Evolutionary conservation across 352 stramenopile genomes (phyloP), one percentile per base, ranked within the genome.

Genomic region (Salisapilia sapeloensis): DNA sequence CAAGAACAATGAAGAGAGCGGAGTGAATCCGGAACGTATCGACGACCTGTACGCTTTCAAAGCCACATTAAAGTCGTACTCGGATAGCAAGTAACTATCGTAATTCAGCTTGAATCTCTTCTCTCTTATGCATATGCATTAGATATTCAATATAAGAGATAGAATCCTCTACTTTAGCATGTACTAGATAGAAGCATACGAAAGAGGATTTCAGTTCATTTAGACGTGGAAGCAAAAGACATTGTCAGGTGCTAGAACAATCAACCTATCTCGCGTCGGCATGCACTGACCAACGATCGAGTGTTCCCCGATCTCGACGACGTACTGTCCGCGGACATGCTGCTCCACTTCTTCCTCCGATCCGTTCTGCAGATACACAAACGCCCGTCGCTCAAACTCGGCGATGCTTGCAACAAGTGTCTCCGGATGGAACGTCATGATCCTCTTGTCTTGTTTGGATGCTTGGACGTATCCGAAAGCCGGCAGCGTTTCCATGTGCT

Each of bases 391-490:
- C 30, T 85, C 60, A 38, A 84, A 81, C 37, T 90, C 75, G 32
- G 60, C 67, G 13, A 87, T 77, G 29, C 50, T 64, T 13, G 75
- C 69, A n/a, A 90, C 59, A 18, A 50, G 49, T 2, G 50, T 63
- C 0, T 38, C 41, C 4, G 60, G 43, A 11, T 80, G 54, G 26
- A 74, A 69, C 10, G 53, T 60, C 54, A 85, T 53, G 36, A 78
- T 84, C 56, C 86, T 90, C 38, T 86, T 86, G 37, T 86, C 65
- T 34, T 84, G 66, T 49, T 90, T 90, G 26, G 75, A 90, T 10
- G 75, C 75, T 42, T 90, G 75, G 2, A 90, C 75, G 23, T 83
- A 90, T 2, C 70, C 75, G 29, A 90, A 86, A 0, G 75, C 75
- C 33, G 63, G 71, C 12, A 86, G 50, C 4, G 71, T 83, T 11